A percentile compares a stretch with the other conserved stretches of the same genome.
These are phyloP conservation scores for Starmerella cellae DNA, from an alignment of 805 yeast species.

Conservation along the genomic window DNA sequence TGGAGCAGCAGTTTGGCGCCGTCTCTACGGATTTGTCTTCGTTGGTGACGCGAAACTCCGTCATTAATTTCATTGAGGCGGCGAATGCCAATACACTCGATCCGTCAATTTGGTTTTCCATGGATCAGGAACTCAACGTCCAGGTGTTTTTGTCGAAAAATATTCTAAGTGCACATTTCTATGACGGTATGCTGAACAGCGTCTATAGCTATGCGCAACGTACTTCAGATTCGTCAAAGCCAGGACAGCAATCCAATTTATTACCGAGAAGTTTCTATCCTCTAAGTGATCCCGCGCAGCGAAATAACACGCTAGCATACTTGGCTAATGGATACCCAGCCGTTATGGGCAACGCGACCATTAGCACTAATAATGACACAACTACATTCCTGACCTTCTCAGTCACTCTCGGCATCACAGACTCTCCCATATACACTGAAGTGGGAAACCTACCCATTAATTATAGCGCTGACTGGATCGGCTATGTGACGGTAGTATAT, in stretches of 20 bases:
- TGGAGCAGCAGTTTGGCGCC: slow-evolving; percentile 11
- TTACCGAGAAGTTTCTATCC: slow-evolving; percentile 9
- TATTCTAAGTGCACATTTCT: slow-evolving; percentile 6
- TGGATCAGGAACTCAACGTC: slow-evolving; percentile 6
- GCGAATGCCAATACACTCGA: slow-evolving; percentile 1
- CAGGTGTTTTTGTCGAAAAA: slow-evolving; percentile 4
- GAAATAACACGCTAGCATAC: neutral
- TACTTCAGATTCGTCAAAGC: neutral
- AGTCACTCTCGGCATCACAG: slow-evolving; percentile 1
- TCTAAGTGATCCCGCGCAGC: neutral
- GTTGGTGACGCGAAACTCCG: neutral
- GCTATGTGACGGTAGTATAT: slow-evolving; percentile 5
- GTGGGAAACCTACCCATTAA: neutral
- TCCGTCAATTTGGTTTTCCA: neutral
- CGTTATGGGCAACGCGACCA: slow-evolving; percentile 5
- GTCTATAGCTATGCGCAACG: slow-evolving; percentile 10
- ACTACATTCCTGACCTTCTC: slow-evolving; percentile 1
- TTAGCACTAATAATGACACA: neutral
- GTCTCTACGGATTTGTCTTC: neutral
- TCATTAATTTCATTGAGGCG: slow-evolving; percentile 1
- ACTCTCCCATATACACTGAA: neutral
- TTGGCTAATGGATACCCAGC: slow-evolving; percentile 1
- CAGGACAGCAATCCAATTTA: slow-evolving; percentile 1
- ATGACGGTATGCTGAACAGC: slow-evolving; percentile 4
- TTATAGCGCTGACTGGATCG: neutral